Base-by-base conservation (phyloP, 1,284 basidiomycete genomes). In the Sporisorium iseilematis-ciliati region DNA sequence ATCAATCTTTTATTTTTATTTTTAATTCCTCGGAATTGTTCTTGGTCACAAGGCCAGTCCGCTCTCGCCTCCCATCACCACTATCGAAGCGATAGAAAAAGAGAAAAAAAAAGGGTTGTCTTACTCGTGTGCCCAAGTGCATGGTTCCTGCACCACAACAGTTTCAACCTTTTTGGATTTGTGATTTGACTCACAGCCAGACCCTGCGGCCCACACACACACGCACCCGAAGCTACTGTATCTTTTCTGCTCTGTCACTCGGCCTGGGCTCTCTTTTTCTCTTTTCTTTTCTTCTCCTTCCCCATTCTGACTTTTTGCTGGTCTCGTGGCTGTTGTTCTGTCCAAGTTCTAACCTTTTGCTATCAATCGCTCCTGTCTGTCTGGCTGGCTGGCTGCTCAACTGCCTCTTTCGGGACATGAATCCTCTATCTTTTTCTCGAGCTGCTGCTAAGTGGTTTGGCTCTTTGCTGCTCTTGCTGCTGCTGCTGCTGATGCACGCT, bases 91-190 rank as follows among this genome's bases (percentile, higher is more conserved):
- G 46, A 29, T n/a, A 48, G 42, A 48, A 48, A 48, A 48, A 18
- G 20, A 31, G 8, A 6, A 29, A 46, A 46, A 46, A 12, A 29
- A 46, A 48, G 46, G 46, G 26, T 31, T 48, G 46, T 29, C 29
- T 48, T 18, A 48, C 46, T 48, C 46, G 46, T 48, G 16, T 29
- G 45, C 14, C 20, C 21, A 45, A 45, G 33, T 53, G 51, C 51
- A 41, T 23, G 35, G 51, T 53, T 53, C 51, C 52, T 54, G 52
- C 52, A 20, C 40, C 38, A 42, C 21, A 26, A 16, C 38, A 53
- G 52, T 54, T 25, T 35, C 33, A 42, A 42, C n/a, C n/a, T n/a
- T 20, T 20, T 20, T n/a, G n/a, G 20, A 18, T 42, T 42, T 42
- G 41, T 6, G 16, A 18, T n/a, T 20, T n/a, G 14, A n/a, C n/a